Evolutionary conservation across 73 alveolate species (phyloP).

Genomic region (Urostyla sp.): DNA sequence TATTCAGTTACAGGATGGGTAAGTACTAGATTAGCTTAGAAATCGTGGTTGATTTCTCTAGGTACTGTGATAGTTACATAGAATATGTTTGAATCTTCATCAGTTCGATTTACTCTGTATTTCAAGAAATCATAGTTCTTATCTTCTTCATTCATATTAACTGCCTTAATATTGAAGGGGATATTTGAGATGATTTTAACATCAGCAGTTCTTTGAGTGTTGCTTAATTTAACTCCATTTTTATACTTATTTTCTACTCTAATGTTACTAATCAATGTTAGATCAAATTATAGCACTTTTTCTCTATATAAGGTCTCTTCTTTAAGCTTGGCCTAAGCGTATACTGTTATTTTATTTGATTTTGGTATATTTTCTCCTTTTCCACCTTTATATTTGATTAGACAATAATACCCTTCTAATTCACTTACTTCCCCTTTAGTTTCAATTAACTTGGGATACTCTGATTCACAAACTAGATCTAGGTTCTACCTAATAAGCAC

Average conservation of each 20-base stretch:
- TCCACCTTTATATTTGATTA: slow-evolving; percentile 8
- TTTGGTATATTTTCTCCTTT: neutral
- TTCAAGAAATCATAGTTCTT: neutral
- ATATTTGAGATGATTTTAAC: slow-evolving; percentile 27
- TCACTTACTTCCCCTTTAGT: slow-evolving; percentile 51
- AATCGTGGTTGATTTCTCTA: slow-evolving; percentile 27
- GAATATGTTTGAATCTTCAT: slow-evolving; percentile 18
- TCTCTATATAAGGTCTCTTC: slow-evolving; percentile 15
- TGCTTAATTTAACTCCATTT: slow-evolving; percentile 8
- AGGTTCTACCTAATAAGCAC: slow-evolving; percentile 44
- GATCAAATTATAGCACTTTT: slow-evolving; percentile 3
- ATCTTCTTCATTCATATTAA: neutral
- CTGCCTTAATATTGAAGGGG: slow-evolving; percentile 19
- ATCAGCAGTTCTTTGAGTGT: slow-evolving; percentile 22
- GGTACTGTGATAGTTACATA: slow-evolving; percentile 26
- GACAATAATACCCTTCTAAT: slow-evolving; percentile 52
- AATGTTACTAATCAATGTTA: slow-evolving; percentile 24
- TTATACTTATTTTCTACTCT: slow-evolving; percentile 9
- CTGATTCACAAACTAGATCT: slow-evolving; percentile 39
- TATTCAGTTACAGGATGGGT: slow-evolving; percentile 24
- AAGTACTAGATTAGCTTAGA: neutral
- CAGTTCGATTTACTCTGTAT: neutral
- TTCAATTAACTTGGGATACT: neutral
- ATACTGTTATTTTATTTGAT: slow-evolving; percentile 29
- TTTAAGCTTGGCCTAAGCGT: slow-evolving; percentile 7